Evolutionary conservation across 495 filamentous ascomycete genomes (phyloP).

Genomic region (Aspergillus kassunensis): DNA sequence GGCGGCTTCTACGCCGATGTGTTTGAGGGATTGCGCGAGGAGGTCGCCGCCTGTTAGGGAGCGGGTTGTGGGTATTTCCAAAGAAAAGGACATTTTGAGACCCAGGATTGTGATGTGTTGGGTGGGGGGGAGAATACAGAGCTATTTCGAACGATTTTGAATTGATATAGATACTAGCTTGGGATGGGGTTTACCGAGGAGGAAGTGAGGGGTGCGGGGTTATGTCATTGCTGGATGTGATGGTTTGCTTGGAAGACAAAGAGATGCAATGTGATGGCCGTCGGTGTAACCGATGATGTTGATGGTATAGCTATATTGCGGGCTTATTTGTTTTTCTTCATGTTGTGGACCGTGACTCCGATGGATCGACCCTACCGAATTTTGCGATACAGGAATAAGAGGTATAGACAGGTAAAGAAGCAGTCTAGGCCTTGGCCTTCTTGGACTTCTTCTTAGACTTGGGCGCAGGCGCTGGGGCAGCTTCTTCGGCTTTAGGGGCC

Average conservation of each 20-base stretch:
- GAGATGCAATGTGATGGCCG: too few relatives aligned
- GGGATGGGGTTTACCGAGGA: not conserved
- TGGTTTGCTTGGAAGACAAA: too few relatives aligned
- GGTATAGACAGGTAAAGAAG: too few relatives aligned
- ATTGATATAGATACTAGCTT: not conserved
- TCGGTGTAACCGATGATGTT: too few relatives aligned
- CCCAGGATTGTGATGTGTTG: conserved; percentile 16
- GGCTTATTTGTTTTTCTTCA: too few relatives aligned
- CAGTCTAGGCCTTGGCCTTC: conserved; percentile 21
- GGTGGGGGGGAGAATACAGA: not conserved
- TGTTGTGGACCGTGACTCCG: not conserved
- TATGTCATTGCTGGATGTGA: not conserved
- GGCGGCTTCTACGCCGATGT: conserved; percentile 24
- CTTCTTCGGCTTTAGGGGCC: too few relatives aligned
- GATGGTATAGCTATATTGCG: too few relatives aligned
- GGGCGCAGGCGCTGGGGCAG: conserved; percentile 6
- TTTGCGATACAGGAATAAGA: conserved; percentile 2
- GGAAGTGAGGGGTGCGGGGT: not conserved
- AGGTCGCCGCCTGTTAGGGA: conserved; percentile 29
- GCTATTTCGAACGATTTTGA: not conserved
- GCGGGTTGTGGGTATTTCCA: conserved; percentile 18
- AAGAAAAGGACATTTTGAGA: conserved; percentile 35
- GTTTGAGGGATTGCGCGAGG: conserved; percentile 26
- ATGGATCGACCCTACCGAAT: not conserved
- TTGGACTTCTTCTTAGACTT: conserved; percentile 21